Evolutionary conservation across 108 stramenopile species (phyloP).

Genomic region (Seminavis robusta): DNA sequence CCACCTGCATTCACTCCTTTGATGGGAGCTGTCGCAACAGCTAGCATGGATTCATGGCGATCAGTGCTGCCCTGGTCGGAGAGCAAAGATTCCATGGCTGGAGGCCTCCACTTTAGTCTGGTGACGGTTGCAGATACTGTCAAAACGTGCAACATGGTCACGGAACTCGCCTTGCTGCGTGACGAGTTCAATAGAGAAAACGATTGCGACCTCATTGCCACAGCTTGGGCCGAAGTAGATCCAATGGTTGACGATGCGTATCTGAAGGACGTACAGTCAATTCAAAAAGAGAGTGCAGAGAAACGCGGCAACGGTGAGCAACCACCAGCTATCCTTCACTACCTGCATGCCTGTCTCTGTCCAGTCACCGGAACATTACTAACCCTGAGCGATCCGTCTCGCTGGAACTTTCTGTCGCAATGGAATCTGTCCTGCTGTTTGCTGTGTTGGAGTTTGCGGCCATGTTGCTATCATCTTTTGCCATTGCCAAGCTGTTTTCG

Average conservation of each 20-base stretch:
- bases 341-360: too few species aligned
- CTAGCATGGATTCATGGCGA: constrained; percentile 74
- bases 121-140: constrained; percentile 67
- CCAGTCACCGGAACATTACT: too few species aligned
- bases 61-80: constrained; percentile 11
- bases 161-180: constrained; percentile 11
- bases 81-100: constrained; percentile 20
- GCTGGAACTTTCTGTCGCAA: constrained; percentile 27
- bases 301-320: too few species aligned
- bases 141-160: constrained; percentile 33
- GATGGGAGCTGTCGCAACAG: constrained; percentile 78
- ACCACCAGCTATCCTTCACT: too few species aligned
- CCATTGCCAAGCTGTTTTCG: constrained; percentile 20
- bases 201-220: too few species aligned
- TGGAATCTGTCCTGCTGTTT: constrained; percentile 17
- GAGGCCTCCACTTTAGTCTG: constrained; percentile 67
- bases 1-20: constrained; percentile 71
- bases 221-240: too few species aligned
- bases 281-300: too few species aligned
- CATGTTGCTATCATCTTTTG: constrained; percentile 11
- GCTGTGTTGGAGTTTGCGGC: constrained; percentile 33
- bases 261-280: too few species aligned
- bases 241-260: too few species aligned
- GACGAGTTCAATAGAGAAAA: too few species aligned
- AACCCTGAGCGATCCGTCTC: constrained; percentile 39